Base-by-base conservation (phyloP, 106 monocot species). In the Triglochin maritima region DNA sequence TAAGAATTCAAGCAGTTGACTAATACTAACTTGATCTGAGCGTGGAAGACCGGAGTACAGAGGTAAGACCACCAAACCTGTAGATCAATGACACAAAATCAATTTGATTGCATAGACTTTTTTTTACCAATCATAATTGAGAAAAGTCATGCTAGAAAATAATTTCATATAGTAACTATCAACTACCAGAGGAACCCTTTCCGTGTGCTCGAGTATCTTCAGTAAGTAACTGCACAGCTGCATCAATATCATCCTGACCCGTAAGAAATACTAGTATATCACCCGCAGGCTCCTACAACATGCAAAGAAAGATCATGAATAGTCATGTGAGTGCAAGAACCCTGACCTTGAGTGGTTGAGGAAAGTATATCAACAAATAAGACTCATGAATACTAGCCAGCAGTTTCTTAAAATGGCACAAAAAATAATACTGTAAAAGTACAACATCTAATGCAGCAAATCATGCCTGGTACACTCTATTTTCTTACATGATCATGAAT, bases 191-290 rank as follows among this genome's bases (percentile, higher is more conserved):
- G 71, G 79, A 72, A 42, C 53, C 74, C 9, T 80, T 73, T 44
- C 76, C 48, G 15, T 45, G 69, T 44, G 73, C 64, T 63, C 72
- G 76, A 73, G 67, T 59, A 77, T 82, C 76, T 68, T 88, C 96
- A 11, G 62, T 70, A 46, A 98, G 68, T 57, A 88, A 69, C 51
- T 79, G 74, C 44, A 84, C 91, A 68, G 91, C 91, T 58, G 86
- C 86, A 67, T 98, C 91, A 66, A 98, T 98, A 57, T 98, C 98
- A 82, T 98, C 98, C 72, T 92, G 92, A 71, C 98, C 92, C 15
- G 92, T 98, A 51, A 98, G 92, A 69, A 98, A 98, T 15, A 92
- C 88, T 54, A 98, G 71, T 52, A 98, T 86, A 76, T 98, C 98
- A 47, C 98, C 98, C n/a, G 72, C 69, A 74, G 84, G 74, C 54